phyloP scores from a whole-genome alignment of 2,329 filamentous ascomycete genomes.

The Nakataea oryzae region DNA sequence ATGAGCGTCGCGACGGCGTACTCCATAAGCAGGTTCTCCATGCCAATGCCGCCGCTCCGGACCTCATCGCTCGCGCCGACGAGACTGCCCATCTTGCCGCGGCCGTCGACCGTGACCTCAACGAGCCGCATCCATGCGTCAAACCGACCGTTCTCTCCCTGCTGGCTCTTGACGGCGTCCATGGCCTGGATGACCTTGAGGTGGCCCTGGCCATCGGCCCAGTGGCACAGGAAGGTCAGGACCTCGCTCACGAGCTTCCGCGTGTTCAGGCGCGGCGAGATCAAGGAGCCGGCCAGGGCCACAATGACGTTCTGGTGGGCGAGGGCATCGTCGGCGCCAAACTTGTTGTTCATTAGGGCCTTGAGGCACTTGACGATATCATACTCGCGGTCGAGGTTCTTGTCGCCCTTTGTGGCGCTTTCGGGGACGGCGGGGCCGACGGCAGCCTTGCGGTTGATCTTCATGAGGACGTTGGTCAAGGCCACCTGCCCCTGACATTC shows the following conservation, averaged over 20 bases:
- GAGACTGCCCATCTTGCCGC: conserved; percentile 96
- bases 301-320: conserved; percentile 83
- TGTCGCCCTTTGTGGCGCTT: conserved; percentile 47
- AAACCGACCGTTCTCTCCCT: conserved; percentile 89
- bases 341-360: conserved; percentile 98
- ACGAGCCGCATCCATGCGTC: conserved; percentile 98
- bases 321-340: conserved; percentile 91
- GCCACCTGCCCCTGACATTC: conserved; percentile 96
- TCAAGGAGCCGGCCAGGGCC: conserved; percentile 75
- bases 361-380: conserved; percentile 97
- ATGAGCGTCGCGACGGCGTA: conserved; percentile 93
- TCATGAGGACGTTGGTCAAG: conserved; percentile 83
- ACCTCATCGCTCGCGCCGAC: conserved; percentile 96
- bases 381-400: conserved; percentile 83
- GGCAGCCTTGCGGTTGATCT: conserved; percentile 82
- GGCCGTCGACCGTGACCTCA: conserved; percentile 91
- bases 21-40: conserved; percentile 99
- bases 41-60: conserved; percentile 89
- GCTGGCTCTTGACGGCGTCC: conserved; percentile 79
- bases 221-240: conserved; percentile 90
- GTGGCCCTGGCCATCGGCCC: conserved; percentile 77
- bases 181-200: conserved; percentile 88
- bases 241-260: conserved; percentile 94
- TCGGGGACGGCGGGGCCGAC: conserved; percentile 58
- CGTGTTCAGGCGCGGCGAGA: conserved; percentile 81